These are phyloP conservation scores for Sphagnurus paluster DNA, from an alignment of 1,284 basidiomycete species.

Conservation along the genomic window DNA sequence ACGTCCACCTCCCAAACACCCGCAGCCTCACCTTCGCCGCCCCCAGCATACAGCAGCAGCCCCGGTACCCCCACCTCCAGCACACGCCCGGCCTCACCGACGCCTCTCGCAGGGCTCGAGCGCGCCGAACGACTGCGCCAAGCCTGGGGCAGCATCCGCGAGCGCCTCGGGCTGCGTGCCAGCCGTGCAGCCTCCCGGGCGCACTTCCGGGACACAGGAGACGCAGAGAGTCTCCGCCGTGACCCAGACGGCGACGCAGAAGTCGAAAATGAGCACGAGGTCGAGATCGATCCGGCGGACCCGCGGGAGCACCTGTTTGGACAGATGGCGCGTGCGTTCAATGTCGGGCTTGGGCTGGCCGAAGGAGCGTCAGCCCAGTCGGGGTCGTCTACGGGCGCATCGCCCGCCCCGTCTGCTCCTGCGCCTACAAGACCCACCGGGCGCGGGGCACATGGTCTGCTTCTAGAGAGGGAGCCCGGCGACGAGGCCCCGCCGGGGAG, in stretches of 20 bases:
- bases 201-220: too few relatives aligned
- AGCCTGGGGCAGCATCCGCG: slow-evolving; percentile 65
- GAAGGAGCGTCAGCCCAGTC: slow-evolving; percentile 12
- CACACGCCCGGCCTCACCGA: slow-evolving; percentile 41
- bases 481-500: slow-evolving; percentile 53
- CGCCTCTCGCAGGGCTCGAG: too few relatives aligned
- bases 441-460: too few relatives aligned
- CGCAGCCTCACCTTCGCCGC: slow-evolving; percentile 6
- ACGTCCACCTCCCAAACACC: slow-evolving; percentile 1
- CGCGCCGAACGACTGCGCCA: slow-evolving; percentile 45
- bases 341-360: slow-evolving; percentile 61
- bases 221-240: too few relatives aligned
- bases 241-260: too few relatives aligned
- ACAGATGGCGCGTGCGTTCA: slow-evolving; percentile 76
- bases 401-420: neutral
- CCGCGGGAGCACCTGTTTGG: slow-evolving; percentile 65
- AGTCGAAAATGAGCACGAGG: neutral
- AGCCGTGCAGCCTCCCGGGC: too few relatives aligned
- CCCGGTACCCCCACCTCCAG: slow-evolving; percentile 44
- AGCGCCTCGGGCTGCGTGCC: slow-evolving; percentile 54
- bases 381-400: neutral
- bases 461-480: too few relatives aligned
- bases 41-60: slow-evolving; percentile 30
- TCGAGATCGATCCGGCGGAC: slow-evolving; percentile 34
- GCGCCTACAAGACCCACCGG: too few relatives aligned